Conservation (phyloP, 345 rosid species). For the Tarenaya hassleriana region DNA sequence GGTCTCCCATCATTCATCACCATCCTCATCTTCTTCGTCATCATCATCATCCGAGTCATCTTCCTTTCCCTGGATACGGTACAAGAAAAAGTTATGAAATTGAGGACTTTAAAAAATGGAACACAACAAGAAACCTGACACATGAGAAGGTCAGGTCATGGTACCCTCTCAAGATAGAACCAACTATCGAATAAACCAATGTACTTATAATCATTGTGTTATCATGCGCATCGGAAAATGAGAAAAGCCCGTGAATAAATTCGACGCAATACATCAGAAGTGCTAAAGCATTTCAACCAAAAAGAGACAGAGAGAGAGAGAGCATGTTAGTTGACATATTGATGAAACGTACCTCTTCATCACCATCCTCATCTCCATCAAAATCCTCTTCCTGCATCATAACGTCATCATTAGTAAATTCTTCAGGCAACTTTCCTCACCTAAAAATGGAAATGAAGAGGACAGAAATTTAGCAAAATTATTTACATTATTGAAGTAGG, state of each 20-base stretch:
- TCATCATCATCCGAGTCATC: constrained; percentile 14
- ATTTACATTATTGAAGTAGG: constrained; percentile 73
- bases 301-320: too few species aligned
- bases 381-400: constrained; percentile 54
- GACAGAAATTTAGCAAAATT: not conserved
- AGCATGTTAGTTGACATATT: too few species aligned
- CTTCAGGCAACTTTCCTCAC: not conserved
- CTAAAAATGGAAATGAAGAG: not conserved
- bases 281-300: not conserved
- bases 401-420: constrained; percentile 3
- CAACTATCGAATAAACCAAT: not conserved
- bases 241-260: too few species aligned
- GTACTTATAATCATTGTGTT: constrained; percentile 1
- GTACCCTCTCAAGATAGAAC: too few species aligned
- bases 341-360: constrained; percentile 45
- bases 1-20: constrained; percentile 24
- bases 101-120: not conserved
- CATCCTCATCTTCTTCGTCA: constrained; percentile 19
- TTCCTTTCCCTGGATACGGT: constrained; percentile 17
- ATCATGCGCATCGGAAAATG: not conserved
- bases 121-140: not conserved
- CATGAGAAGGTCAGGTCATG: not conserved
- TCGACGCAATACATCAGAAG: too few species aligned
- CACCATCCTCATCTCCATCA: constrained; percentile 52
- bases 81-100: not conserved